A percentile compares a stretch with the other conserved stretches of the same genome.
Evolutionary conservation across 2,329 filamentous ascomycete genomes (phyloP).

Genomic region (Setomelanomma holmii): DNA sequence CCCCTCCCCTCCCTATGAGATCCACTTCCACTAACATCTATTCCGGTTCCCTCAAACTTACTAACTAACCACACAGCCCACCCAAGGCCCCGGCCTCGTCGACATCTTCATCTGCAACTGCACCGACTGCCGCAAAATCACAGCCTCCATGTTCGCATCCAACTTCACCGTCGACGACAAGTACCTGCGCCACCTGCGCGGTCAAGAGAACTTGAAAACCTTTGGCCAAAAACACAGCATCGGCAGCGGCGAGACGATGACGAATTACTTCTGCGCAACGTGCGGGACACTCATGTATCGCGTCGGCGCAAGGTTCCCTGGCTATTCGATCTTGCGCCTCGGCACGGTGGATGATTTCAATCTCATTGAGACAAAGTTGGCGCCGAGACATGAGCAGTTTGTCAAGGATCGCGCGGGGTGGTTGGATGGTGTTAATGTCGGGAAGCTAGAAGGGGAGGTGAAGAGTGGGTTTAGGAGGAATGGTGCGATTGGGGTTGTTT

Average conservation of each 20-base stretch:
- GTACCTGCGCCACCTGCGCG: slow-evolving; percentile 59
- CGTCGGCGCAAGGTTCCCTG: slow-evolving; percentile 54
- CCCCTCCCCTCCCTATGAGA: too few species aligned
- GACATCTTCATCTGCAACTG: slow-evolving; percentile 67
- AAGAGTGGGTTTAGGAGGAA: slow-evolving; percentile 10
- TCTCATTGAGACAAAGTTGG: slow-evolving; percentile 64
- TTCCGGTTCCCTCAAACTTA: too few species aligned
- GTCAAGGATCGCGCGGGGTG: slow-evolving; percentile 60
- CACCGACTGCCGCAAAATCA: slow-evolving; percentile 67
- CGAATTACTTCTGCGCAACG: slow-evolving; percentile 66
- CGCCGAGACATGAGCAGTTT: slow-evolving; percentile 62
- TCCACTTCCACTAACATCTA: too few species aligned
- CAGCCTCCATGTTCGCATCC: slow-evolving; percentile 65
- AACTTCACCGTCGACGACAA: slow-evolving; percentile 60
- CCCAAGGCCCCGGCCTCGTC: slow-evolving; percentile 55
- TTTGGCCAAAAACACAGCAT: slow-evolving; percentile 49
- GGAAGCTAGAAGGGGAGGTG: too few species aligned
- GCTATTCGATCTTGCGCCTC: slow-evolving; percentile 59
- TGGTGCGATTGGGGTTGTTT: not conserved
- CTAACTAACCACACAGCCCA: too few species aligned
- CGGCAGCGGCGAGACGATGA: slow-evolving; percentile 53
- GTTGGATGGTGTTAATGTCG: slow-evolving; percentile 30
- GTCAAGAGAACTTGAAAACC: slow-evolving; percentile 56
- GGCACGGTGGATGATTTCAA: slow-evolving; percentile 69
- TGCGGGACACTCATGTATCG: slow-evolving; percentile 70